Evolutionary conservation across 116 monocot species (phyloP), one percentile per base, ranked within the genome.

Genomic region (Dioscorea cayenensis): DNA sequence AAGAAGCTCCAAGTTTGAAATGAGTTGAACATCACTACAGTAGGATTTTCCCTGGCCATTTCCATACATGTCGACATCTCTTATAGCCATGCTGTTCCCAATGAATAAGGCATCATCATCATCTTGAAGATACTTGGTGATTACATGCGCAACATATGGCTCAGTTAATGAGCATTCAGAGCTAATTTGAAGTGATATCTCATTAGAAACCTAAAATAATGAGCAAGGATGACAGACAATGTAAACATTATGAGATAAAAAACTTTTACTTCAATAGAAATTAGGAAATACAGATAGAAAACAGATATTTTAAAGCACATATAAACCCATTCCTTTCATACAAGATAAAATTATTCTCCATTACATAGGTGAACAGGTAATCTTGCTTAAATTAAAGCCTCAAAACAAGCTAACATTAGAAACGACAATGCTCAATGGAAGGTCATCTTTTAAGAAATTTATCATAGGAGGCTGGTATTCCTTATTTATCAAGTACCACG

Each of bases 71-170:
- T 97, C 88, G 21, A 85, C 36, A 73, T 97, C 90, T 38, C 97
- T 78, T 77, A 97, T 90, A 35, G 74, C 83, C 97, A 97, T 97
- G 75, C 97, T 97, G 74, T 97, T 97, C 58, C 97, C 97, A 81
- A 93, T 19, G 76, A 97, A 97, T 70, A 97, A 76, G 60, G 83
- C 84, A 74, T 77, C 64, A 76, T 83, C 83, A 80, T 83, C 83
- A 80, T 27, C 71, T 48, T 70, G 51, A 79, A 90, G 84, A 60
- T 66, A 60, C 50, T 82, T 77, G 27, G 79, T 64, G 43, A 93
- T 81, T 63, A 76, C 73, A 73, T 86, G 88, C 19, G 97, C 90
- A 78, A 97, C 86, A 88, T 90, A 71, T 71, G 97, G 97, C 71
- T 97, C 97, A 72, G 88, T 93, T 61, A 97, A 73, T 18, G 80